Evolutionary conservation across 768 basidiomycete species (phyloP).

Genomic region (Russula virescens): DNA sequence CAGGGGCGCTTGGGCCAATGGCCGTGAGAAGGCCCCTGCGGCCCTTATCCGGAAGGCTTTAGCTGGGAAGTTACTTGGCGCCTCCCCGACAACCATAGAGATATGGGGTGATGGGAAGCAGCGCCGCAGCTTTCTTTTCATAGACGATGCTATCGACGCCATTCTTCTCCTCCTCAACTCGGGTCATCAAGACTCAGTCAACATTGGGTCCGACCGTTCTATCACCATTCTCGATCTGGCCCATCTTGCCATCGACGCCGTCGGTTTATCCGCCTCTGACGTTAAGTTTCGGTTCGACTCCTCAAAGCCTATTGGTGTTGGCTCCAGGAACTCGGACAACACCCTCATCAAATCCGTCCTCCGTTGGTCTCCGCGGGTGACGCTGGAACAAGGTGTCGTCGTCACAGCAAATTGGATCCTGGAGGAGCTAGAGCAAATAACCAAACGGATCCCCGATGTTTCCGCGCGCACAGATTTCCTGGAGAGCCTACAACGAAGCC

Average conservation of each 20-base stretch:
- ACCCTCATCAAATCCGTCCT: slow-evolving; percentile 31
- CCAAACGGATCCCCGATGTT: slow-evolving; percentile 10
- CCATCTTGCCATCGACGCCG: slow-evolving; percentile 33
- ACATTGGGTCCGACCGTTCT: slow-evolving; percentile 46
- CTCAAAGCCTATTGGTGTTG: slow-evolving; percentile 42
- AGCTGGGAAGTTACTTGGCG: slow-evolving; percentile 29
- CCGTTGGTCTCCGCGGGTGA: slow-evolving; percentile 39
- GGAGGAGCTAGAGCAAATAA: slow-evolving; percentile 32
- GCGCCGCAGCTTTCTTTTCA: slow-evolving; percentile 37
- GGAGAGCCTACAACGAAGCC: slow-evolving; percentile 32
- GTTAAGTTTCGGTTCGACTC: slow-evolving; percentile 30
- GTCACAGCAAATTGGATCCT: slow-evolving; percentile 45
- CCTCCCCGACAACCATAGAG: slow-evolving; percentile 34
- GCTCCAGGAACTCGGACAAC: slow-evolving; percentile 50
- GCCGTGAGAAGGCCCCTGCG: slow-evolving; percentile 55
- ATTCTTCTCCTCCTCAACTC: no score
- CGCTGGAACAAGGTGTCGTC: slow-evolving; percentile 44
- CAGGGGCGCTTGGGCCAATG: slow-evolving; percentile 37
- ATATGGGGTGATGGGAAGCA: slow-evolving; percentile 44
- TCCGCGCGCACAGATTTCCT: slow-evolving; percentile 24
- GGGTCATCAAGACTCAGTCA: slow-evolving; percentile 32
- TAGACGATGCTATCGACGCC: no score
- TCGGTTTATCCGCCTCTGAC: slow-evolving; percentile 28
- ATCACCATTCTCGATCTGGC: slow-evolving; percentile 39
- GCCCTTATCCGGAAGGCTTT: slow-evolving; percentile 51